These are phyloP conservation scores for Bipolaris oryzae DNA, from an alignment of 2,329 filamentous ascomycete species.

Conservation along the genomic window DNA sequence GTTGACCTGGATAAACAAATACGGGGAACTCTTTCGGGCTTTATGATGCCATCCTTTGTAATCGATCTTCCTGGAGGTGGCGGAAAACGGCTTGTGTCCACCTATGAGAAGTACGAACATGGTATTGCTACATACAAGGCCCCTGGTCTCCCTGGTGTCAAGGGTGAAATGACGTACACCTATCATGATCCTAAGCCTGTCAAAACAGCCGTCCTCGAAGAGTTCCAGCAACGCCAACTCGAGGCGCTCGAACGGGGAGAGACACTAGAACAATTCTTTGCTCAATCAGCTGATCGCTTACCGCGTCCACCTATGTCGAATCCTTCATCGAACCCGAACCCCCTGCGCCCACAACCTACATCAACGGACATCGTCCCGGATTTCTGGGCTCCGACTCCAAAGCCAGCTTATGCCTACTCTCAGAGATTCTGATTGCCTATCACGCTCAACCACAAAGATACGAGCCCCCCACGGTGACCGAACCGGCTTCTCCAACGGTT, in stretches of 20 bases:
- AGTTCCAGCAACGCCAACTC: conserved; percentile 14
- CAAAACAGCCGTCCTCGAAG: conserved; percentile 10
- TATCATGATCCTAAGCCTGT: conserved; percentile 61
- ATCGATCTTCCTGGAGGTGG: conserved; percentile 68
- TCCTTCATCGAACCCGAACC: neutral
- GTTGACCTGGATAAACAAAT: conserved; percentile 64
- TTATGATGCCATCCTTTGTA: conserved; percentile 67
- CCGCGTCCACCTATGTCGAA: neutral
- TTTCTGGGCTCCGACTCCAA: neutral
- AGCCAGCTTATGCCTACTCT: neutral
- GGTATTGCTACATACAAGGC: conserved; percentile 63
- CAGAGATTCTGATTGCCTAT: neutral
- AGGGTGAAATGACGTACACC: conserved; percentile 54
- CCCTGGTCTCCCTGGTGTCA: conserved; percentile 57
- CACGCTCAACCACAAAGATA: neutral
- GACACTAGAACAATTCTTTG: conserved; percentile 17
- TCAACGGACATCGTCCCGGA: neutral
- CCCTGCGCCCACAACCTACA: neutral
- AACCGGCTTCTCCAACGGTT: neutral
- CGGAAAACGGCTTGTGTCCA: conserved; percentile 65
- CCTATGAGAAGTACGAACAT: conserved; percentile 60
- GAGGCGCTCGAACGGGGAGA: conserved; percentile 17
- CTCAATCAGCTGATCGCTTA: neutral
- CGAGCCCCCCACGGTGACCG: neutral
- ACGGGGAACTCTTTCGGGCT: conserved; percentile 66